Evolutionary conservation across 1,139 yeast species (phyloP), one percentile per base, ranked within the genome.

Genomic region (Spathaspora sp.): DNA sequence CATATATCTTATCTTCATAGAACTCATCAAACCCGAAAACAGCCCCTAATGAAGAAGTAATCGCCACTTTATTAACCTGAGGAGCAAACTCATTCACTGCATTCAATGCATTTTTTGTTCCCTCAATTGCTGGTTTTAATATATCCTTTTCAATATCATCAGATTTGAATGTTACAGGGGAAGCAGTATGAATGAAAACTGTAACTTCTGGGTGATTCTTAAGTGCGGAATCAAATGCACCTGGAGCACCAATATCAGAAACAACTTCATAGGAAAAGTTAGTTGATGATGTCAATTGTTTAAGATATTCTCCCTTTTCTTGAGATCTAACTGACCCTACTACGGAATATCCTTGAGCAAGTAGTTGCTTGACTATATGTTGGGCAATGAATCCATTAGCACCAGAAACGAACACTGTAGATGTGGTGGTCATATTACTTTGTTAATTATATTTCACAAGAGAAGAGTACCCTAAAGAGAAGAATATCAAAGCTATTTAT

Each of bases 321-420:
- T 51, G 41, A 1, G 66, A 56, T 48, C 72, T 51, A 5, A 68
- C 68, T 4, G 69, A 56, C 5, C 70, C 67, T 42, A 67, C 57
- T 2, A 68, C 72, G 7, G 45, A 31, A 45, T 64, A 62, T 7
- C 58, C 62, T 18, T 57, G 48, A 7, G 49, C 54, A 31, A 68
- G 51, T 27, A 68, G 55, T 42, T 55, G 56, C 45, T 62, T 61
- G 36, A 68, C 58, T 6, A 68, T 55, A 50, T 70, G 72, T 44
- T 68, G 72, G 9, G 82, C 84, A 47, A 80, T 73, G 54, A 68
- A 80, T n/a, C 85, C 84, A 5, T 80, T 72, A 7, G 79, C 82
- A 1, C 85, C 85, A 1, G 84, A 72, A 18, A 81, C 74, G 16
- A 79, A 67, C 16, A 74, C 70, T 23, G 82, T 24, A 16, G 39